Conservation (phyloP, 2,329 filamentous ascomycete species). For the Aspergillus quadrilineatus region DNA sequence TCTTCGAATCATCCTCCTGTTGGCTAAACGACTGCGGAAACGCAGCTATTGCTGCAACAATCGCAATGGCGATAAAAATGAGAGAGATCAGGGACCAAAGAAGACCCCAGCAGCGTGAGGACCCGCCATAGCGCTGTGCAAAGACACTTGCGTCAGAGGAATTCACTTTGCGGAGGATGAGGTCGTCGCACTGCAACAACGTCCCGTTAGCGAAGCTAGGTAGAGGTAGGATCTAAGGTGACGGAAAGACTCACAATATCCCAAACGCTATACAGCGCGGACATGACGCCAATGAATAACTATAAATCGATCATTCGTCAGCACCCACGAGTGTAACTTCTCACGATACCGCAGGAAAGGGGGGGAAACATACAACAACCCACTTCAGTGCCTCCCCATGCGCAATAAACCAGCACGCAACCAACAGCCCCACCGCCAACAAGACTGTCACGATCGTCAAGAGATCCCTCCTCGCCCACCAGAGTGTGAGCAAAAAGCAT, state of each 20-base stretch:
- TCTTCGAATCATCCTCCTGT: conserved; percentile 67
- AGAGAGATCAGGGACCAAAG: conserved; percentile 74
- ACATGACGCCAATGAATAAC: conserved; percentile 82
- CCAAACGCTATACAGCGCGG: conserved; percentile 76
- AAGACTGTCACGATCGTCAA: conserved; percentile 70
- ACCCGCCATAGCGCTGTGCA: conserved; percentile 73
- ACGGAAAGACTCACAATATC: conserved; percentile 60
- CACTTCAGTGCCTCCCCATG: conserved; percentile 73
- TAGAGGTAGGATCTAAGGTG: neutral
- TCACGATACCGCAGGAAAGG: neutral
- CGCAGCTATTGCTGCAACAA: conserved; percentile 73
- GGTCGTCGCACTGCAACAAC: conserved; percentile 63
- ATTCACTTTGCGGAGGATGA: conserved; percentile 78
- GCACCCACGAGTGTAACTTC: neutral
- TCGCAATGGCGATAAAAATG: conserved; percentile 68
- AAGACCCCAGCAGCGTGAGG: conserved; percentile 76
- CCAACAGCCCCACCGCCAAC: conserved; percentile 66
- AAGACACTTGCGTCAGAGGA: conserved; percentile 77
- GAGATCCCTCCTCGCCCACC: conserved; percentile 80
- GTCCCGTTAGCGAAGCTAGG: neutral
- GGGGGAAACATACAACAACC: conserved; percentile 56
- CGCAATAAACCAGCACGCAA: conserved; percentile 77
- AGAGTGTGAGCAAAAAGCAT: conserved; percentile 74
- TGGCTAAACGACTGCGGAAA: conserved; percentile 69
- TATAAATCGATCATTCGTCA: conserved; percentile 25